Base-by-base conservation (phyloP, 2,329 filamentous ascomycete species). In the Cytospora chrysosperma region DNA sequence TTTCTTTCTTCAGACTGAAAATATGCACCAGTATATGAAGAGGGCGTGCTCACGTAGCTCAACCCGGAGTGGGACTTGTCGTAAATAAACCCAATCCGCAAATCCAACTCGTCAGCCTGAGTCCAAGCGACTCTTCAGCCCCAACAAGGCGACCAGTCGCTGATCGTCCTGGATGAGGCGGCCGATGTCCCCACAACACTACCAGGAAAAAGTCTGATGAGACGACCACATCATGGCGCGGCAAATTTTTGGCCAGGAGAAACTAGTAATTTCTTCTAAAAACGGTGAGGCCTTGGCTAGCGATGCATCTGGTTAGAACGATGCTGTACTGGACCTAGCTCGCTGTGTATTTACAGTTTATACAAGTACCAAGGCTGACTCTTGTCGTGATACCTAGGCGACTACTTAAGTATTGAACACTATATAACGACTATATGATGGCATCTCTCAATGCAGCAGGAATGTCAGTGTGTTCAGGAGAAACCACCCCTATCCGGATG, bases 101-200 rank as follows among this genome's bases (percentile, higher is more conserved):
- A 65, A 59, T 63, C n/a, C 37, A 63, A 56, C 56, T 53, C 26
- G 32, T 40, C 12, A n/a, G 30, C 27, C 49, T 52, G 53, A 40
- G 37, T 40, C 59, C 47, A 50, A 62, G 40, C 62, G 59, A 66
- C 58, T 50, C 53, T 56, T 66, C 65, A 66, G 65, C 65, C 65
- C 53, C 56, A 52, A 56, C 65, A 49, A 65, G 65, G 62, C 62
- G 62, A 59, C 62, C 65, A 61, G 51, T 64, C 47, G 65, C 53
- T 57, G 59, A 55, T 53, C 50, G 56, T 54, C 62, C 40, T 61
- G 58, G 55, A 56, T 64, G 65, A 65, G 65, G 65, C 65, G 65
- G 43, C 40, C 54, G 30, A 53, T 28, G 51, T 50, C 54, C 26
- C 56, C 59, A 55, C 54, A 61, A 32, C 53, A 34, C 27, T 32